Evolutionary conservation across 1,284 basidiomycete species (phyloP).

Genomic region (Ustilago lituana): DNA sequence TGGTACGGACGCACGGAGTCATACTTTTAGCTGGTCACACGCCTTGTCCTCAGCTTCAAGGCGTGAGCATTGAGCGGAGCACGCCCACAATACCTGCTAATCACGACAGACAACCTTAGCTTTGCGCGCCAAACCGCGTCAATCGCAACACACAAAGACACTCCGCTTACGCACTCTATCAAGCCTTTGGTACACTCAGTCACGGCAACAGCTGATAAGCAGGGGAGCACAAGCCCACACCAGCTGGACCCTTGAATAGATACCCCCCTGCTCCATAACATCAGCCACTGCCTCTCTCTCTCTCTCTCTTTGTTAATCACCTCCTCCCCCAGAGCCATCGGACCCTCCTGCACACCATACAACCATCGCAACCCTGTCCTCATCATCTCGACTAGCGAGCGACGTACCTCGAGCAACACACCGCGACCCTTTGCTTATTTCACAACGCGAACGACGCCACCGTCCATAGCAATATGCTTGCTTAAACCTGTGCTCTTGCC

Average conservation of each 20-base stretch:
- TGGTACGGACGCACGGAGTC: too few relatives aligned
- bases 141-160: too few relatives aligned
- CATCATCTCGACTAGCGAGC: neutral
- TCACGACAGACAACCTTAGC: conserved; percentile 1
- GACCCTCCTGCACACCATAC: too few relatives aligned
- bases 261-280: neutral
- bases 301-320: neutral
- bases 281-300: neutral
- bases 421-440: too few relatives aligned
- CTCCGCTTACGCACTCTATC: neutral
- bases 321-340: neutral
- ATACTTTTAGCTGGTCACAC: neutral
- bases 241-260: conserved; percentile 11
- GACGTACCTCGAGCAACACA: neutral
- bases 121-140: too few relatives aligned
- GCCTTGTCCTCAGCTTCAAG: neutral
- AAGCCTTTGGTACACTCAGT: too few relatives aligned
- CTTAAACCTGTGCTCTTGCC: conserved; percentile 8
- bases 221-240: neutral
- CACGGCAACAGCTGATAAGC: too few relatives aligned
- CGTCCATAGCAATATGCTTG: conserved; percentile 16
- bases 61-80: neutral
- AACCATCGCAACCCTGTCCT: neutral
- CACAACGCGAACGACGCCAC: conserved; percentile 7
- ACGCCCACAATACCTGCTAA: neutral